Conservation (phyloP, 1,284 basidiomycete species). For the Moesziomyces parantarcticus region DNA sequence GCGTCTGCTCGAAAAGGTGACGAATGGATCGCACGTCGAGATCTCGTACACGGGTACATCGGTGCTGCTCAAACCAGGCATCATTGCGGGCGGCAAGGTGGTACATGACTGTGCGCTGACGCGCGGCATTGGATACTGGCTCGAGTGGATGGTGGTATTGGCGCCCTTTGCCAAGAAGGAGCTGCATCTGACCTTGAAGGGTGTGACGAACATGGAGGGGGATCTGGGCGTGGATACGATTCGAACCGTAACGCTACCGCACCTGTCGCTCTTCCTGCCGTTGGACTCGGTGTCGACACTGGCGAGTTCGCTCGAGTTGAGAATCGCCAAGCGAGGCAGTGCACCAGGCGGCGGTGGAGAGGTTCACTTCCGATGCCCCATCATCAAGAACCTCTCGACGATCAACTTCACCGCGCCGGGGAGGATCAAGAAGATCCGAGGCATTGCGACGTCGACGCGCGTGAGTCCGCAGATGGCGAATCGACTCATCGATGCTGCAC, state of each 20-base stretch:
- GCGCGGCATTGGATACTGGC: constrained; percentile 89
- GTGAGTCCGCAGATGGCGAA: constrained; percentile 98
- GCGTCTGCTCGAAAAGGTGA: constrained; percentile 87
- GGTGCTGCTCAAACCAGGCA: constrained; percentile 84
- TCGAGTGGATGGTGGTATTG: constrained; percentile 88
- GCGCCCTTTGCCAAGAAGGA: constrained; percentile 94
- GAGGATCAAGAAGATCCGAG: constrained; percentile 91
- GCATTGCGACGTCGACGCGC: constrained; percentile 80
- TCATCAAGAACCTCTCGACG: constrained; percentile 83
- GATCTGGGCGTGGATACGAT: constrained; percentile 78
- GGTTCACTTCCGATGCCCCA: constrained; percentile 89
- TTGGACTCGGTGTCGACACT: constrained; percentile 37
- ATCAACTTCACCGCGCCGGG: constrained; percentile 91
- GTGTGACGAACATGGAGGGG: constrained; percentile 83
- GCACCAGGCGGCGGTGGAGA: constrained; percentile 91
- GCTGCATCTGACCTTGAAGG: constrained; percentile 81
- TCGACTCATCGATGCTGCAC: constrained; percentile 92
- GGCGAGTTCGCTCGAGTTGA: constrained; percentile 64
- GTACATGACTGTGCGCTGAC: constrained; percentile 88
- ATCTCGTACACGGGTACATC: constrained; percentile 83
- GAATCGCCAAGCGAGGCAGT: constrained; percentile 95
- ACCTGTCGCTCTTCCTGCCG: constrained; percentile 80
- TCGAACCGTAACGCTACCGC: constrained; percentile 90
- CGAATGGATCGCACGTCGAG: constrained; percentile 94
- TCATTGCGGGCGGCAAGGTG: constrained; percentile 84